Base-by-base conservation (phyloP, 371 early-diverging fungal genomes). In the Mucor piriformis region DNA sequence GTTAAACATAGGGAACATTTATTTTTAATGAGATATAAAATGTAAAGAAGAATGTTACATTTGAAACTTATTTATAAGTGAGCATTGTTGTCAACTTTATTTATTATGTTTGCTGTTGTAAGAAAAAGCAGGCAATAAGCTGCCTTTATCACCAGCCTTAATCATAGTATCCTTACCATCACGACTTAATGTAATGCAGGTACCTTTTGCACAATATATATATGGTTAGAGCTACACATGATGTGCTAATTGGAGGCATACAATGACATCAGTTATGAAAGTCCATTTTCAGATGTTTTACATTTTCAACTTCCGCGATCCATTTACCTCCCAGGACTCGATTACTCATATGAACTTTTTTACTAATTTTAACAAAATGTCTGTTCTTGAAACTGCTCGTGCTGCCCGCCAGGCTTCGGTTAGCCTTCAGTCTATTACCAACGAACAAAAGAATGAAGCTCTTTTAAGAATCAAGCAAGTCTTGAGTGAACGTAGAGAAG, bases 381-480 rank as follows among this genome's bases (percentile, higher is more conserved):
- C 72, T 15, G 73, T 84, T 59, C 63, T 74, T n/a, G 74, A 87
- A 24, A 76, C 85, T 59, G 93, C 91, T 24, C 79, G 82, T 61
- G 69, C 82, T 44, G 88, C 95, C 44, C 89, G 94, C 47, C 82
- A 83, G 18, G 95, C 95, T 18, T 88, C 95, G 60, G 91, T 88
- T 63, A 68, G 75, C 55, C 85, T 96, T 60, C 94, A 94, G 67
- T 82, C 88, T 11, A 86, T 91, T 15, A 82, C 87, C 27, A 72
- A 85, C 32, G 74, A 79, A 20, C 89, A 94, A 70, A 95, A 93
- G 76, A 89, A 87, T 35, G 80, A 82, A 20, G 93, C 93, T 12
- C 82, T 97, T 18, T 63, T 77, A 47, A 83, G 83, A 46, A 93
- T 95, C 60, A 83, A 88, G 51, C 69, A 85, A 49, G 84, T 85